These are phyloP conservation scores for Aegilops umbellulata DNA, from an alignment of 176 grass and related monocot genomes.

Conservation along the genomic window DNA sequence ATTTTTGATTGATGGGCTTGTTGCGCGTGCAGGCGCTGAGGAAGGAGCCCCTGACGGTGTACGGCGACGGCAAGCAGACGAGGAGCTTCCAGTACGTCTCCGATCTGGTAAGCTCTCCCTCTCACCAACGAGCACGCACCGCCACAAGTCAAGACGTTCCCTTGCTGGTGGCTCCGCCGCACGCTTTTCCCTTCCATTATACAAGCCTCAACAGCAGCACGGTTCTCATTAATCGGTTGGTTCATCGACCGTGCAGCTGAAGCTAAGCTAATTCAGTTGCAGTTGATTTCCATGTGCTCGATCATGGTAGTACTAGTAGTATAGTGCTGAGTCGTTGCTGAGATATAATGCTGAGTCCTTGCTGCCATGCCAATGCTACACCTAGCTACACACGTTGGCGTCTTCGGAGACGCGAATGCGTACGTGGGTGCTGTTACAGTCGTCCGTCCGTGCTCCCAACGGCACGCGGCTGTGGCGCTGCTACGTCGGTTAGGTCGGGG, in stretches of 20 bases:
- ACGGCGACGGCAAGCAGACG: constrained; percentile 98
- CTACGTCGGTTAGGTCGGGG: not conserved
- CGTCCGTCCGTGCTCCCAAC: constrained; percentile 10
- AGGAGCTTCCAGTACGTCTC: constrained; percentile 99
- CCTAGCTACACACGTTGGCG: not conserved
- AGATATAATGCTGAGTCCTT: too few relatives aligned
- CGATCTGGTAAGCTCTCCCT: constrained; percentile 73
- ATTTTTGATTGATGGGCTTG: not conserved
- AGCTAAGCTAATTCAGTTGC: not conserved
- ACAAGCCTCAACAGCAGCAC: not conserved
- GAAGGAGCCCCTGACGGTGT: constrained; percentile 94
- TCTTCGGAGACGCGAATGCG: not conserved
- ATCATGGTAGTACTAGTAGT: too few relatives aligned
- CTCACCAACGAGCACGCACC: not conserved
- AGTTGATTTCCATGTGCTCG: not conserved
- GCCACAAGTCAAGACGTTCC: not conserved
- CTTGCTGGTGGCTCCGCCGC: not conserved
- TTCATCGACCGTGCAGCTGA: not conserved
- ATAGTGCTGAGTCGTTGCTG: too few relatives aligned
- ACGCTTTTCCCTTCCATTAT: not conserved
- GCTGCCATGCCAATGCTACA: not conserved
- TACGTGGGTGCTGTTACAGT: not conserved
- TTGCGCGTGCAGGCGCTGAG: constrained; percentile 56
- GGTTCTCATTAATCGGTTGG: not conserved
- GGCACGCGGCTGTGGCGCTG: not conserved